Percentiles rank a stretch among this genome's conserved stretches.
These are phyloP conservation scores for Pyrenophora seminiperda DNA, from an alignment of 2,329 filamentous ascomycete species.

Conservation along the genomic window DNA sequence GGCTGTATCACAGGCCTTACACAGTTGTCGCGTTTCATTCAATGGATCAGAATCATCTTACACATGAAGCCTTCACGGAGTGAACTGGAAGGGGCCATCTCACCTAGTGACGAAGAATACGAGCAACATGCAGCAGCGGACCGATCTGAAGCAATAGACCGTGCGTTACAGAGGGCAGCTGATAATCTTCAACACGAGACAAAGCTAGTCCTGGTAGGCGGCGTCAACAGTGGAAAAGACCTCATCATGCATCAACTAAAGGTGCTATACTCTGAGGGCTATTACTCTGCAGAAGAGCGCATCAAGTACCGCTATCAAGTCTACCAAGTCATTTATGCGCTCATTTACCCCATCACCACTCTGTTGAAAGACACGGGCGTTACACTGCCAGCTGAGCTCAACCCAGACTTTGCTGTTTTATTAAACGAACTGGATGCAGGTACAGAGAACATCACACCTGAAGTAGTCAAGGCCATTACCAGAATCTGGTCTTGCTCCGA, in stretches of 20 bases:
- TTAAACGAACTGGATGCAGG: conserved; percentile 44
- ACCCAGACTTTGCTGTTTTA: conserved; percentile 38
- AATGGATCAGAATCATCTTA: conserved; percentile 41
- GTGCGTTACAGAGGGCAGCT: conserved; percentile 41
- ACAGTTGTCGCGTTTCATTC: conserved; percentile 40
- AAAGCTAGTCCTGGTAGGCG: conserved; percentile 42
- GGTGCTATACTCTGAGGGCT: conserved; percentile 43
- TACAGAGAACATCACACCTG: conserved; percentile 30
- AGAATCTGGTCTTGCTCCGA: conserved; percentile 37
- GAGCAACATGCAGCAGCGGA: conserved; percentile 38
- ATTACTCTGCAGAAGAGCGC: conserved; percentile 40
- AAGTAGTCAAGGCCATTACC: conserved; percentile 34
- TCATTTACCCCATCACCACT: conserved; percentile 45
- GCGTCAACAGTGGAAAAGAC: conserved; percentile 39
- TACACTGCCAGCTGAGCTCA: conserved; percentile 31
- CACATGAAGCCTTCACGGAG: conserved; percentile 33
- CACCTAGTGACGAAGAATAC: conserved; percentile 39
- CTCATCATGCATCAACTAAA: conserved; percentile 47
- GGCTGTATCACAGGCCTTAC: conserved; percentile 37
- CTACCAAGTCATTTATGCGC: conserved; percentile 37
- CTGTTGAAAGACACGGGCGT: conserved; percentile 45
- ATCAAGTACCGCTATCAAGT: conserved; percentile 33
- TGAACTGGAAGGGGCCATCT: conserved; percentile 18
- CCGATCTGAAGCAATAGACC: conserved; percentile 45
- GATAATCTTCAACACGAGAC: conserved; percentile 40